Conservation (phyloP, 2,329 filamentous ascomycete species). For the Trichothecium sympodiale region DNA sequence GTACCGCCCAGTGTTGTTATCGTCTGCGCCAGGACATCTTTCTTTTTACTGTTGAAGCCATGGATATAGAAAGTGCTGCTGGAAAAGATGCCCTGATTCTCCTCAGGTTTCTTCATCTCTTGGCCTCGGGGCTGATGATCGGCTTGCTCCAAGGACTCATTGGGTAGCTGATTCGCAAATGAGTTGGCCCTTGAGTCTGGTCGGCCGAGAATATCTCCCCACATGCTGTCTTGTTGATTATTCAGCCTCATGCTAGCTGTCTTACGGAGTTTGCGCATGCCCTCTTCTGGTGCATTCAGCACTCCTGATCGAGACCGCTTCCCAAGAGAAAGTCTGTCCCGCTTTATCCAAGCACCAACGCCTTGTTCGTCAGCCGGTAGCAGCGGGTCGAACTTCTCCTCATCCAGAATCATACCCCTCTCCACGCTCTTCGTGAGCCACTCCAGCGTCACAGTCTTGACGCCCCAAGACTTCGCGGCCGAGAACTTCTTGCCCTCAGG, state of each 20-base stretch:
- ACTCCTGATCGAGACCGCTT: conserved; percentile 48
- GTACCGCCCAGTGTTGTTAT: conserved; percentile 36
- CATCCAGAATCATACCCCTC: conserved; percentile 84
- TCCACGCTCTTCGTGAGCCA: conserved; percentile 80
- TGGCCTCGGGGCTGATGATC: background rate
- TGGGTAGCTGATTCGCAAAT: conserved; percentile 13
- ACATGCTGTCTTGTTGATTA: conserved; percentile 72
- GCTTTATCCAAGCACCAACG: conserved; percentile 58
- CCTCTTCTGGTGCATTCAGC: conserved; percentile 35
- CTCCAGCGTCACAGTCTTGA: conserved; percentile 67
- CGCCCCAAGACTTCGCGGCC: conserved; percentile 72
- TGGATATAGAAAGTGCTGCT: conserved; percentile 47
- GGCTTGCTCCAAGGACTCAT: conserved; percentile 4
- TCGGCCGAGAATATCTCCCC: conserved; percentile 71
- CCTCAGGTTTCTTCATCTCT: background rate
- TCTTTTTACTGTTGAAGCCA: conserved; percentile 44
- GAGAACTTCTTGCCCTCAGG: conserved; percentile 84
- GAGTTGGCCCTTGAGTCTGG: conserved; percentile 23
- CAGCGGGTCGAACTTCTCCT: conserved; percentile 69
- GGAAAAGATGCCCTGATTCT: conserved; percentile 35
- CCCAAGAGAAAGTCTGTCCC: conserved; percentile 34
- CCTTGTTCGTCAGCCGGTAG: conserved; percentile 63
- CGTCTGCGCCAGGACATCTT: conserved; percentile 34
- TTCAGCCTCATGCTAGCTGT: conserved; percentile 77
- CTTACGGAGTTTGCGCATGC: conserved; percentile 72